Evolutionary conservation across 179 eudicot species (phyloP), one percentile per base, ranked within the genome.

Genomic region (Pouteria campechiana): DNA sequence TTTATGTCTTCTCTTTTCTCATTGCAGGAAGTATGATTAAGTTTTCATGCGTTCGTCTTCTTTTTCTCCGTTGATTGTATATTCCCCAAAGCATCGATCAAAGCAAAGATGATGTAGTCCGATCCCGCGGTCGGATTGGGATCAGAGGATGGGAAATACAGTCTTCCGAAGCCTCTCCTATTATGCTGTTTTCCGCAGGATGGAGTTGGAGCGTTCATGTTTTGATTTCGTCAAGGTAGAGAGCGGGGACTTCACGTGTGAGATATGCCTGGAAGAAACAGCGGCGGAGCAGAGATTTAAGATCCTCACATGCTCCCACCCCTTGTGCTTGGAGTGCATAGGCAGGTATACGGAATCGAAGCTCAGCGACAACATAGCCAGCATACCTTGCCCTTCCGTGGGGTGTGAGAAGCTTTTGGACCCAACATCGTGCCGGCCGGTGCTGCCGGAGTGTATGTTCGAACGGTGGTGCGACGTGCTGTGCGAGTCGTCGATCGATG

Each of bases 301-400:
- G 22, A 37, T 16, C 22, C 16, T 16, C 41, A 17, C 10, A 12
- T 37, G 41, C 6, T 20, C 19, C 19, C 41, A 37, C 4, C 46
- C 35, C 5, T 44, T 44, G 6, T 44, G 49, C 35, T 5, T 5
- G 1, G 49, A 44, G 13, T 44, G 49, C 21, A 44, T 44, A 2
- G 2, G 7, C 2, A 44, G 17, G 7, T 44, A 25, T 12, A 29
- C 30, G 4, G 20, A 12, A 15, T 6, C 16, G 20, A 25, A 44
- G 25, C 22, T 44, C 20, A 22, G 15, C 14, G 49, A 44, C 21
- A 44, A 27, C 14, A 6, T 12, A 11, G 22, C 19, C 21, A 27
- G 30, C 34, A 15, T 44, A 1, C 3, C 14, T 5, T 44, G 49
- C 18, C 49, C 49, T 5, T 21, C 7, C 6, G 9, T 44, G 4